phyloP scores from a whole-genome alignment of 768 basidiomycete species.

The Lentinula guzmanii region DNA sequence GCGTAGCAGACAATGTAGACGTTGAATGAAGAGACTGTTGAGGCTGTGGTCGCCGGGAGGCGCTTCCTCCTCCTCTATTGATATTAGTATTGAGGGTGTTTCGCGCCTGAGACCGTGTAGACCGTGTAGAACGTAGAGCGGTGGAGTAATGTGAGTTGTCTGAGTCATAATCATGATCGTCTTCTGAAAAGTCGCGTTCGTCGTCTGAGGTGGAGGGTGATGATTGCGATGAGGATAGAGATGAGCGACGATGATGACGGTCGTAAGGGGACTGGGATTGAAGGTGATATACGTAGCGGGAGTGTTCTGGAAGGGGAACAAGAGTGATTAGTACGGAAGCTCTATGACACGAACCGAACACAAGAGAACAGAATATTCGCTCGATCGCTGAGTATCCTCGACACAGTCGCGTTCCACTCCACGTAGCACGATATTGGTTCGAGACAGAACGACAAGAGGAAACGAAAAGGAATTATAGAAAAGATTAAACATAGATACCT shows the following conservation, averaged over 20 bases:
- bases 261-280: slow-evolving; percentile 19
- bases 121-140: neutral
- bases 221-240: neutral
- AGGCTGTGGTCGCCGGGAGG: neutral
- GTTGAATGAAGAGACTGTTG: neutral
- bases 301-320: slow-evolving; percentile 41
- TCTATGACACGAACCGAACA: neutral
- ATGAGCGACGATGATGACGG: neutral
- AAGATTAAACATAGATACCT: slow-evolving; percentile 20
- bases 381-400: no score
- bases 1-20: neutral
- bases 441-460: neutral
- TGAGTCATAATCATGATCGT: neutral
- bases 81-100: neutral
- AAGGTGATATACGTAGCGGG: slow-evolving; percentile 56
- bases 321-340: neutral
- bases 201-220: neutral
- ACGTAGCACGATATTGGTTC: no score
- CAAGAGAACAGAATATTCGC: no score
- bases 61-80: neutral
- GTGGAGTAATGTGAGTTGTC: neutral
- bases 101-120: neutral
- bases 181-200: neutral
- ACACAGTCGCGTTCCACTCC: no score
- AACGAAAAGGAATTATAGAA: neutral